phyloP scores from a whole-genome alignment of 2,329 filamentous ascomycete genomes.

The Pseudogymnoascus sp. region DNA sequence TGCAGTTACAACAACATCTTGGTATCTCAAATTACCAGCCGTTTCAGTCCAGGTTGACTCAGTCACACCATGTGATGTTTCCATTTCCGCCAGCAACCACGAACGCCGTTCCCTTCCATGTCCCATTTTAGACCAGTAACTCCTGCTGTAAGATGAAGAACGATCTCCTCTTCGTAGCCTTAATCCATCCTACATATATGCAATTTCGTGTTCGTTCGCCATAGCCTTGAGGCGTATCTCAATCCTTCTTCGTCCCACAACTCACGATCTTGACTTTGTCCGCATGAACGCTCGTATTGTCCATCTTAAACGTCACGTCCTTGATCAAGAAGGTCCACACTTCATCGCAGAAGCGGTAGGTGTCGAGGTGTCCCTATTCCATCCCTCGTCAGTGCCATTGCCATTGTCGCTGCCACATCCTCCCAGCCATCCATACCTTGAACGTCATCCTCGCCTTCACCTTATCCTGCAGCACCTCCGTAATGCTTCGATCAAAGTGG shows the following conservation, averaged over 20 bases:
- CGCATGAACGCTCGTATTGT: slow-evolving; percentile 66
- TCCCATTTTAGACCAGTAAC: background rate
- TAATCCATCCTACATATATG: background rate
- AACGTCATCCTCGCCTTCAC: slow-evolving; percentile 88
- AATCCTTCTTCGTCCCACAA: slow-evolving; percentile 57
- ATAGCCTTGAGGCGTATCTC: background rate
- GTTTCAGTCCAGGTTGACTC: background rate
- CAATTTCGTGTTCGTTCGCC: background rate
- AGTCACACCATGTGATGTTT: slow-evolving; percentile 3
- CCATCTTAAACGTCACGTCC: slow-evolving; percentile 97
- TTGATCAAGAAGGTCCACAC: slow-evolving; percentile 99
- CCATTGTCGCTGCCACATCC: background rate
- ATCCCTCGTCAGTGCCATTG: slow-evolving; percentile 19
- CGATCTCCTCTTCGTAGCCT: background rate
- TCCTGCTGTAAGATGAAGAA: background rate
- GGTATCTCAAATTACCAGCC: background rate
- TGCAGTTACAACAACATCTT: background rate
- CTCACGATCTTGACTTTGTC: slow-evolving; percentile 98
- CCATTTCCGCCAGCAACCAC: background rate
- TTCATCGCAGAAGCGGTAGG: slow-evolving; percentile 98
- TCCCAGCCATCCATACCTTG: slow-evolving; percentile 59
- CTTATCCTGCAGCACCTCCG: slow-evolving; percentile 83
- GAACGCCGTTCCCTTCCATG: background rate
- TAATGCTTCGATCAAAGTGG: slow-evolving; percentile 91
- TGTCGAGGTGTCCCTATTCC: slow-evolving; percentile 83